Evolutionary conservation across 345 rosid species (phyloP).

Genomic region (Streptanthus diversifolius): DNA sequence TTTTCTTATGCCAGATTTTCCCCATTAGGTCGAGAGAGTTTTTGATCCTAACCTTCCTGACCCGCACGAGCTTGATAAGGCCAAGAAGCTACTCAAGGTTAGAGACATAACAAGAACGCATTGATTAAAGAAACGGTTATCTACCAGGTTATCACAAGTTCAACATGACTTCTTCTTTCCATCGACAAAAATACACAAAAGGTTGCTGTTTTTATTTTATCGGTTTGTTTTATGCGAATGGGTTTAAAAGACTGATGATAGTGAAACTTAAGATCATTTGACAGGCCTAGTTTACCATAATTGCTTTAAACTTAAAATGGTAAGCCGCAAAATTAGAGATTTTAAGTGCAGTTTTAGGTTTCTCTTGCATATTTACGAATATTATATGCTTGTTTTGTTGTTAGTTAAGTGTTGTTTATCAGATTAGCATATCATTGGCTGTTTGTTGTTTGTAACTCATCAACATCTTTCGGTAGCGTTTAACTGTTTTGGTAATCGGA

Average conservation of each 20-base stretch:
- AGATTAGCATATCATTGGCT: neutral
- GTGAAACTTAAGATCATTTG: neutral
- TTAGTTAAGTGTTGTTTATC: neutral
- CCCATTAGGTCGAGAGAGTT: conserved; percentile 68
- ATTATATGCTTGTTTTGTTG: too few relatives aligned
- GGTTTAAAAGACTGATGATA: neutral
- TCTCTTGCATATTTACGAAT: neutral
- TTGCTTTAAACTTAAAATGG: neutral
- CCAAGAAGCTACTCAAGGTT: conserved; percentile 81
- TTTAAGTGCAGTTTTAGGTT: neutral
- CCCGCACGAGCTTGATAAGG: conserved; percentile 80
- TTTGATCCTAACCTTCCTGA: conserved; percentile 65
- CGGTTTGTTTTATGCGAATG: neutral
- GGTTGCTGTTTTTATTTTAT: neutral
- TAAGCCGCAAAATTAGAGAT: neutral
- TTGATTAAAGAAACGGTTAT: neutral
- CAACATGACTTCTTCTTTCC: too few relatives aligned
- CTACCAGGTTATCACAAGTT: too few relatives aligned
- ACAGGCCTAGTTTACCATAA: neutral
- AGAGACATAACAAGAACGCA: neutral
- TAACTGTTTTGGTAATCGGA: too few relatives aligned
- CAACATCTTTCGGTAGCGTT: too few relatives aligned
- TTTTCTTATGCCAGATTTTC: neutral
- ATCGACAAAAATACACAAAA: too few relatives aligned
- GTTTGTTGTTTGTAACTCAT: neutral